A percentile compares a stretch with the other conserved stretches of the same genome.
Evolutionary conservation across 1,139 yeast genomes (phyloP).

Genomic region (Pneumocystis canis): DNA sequence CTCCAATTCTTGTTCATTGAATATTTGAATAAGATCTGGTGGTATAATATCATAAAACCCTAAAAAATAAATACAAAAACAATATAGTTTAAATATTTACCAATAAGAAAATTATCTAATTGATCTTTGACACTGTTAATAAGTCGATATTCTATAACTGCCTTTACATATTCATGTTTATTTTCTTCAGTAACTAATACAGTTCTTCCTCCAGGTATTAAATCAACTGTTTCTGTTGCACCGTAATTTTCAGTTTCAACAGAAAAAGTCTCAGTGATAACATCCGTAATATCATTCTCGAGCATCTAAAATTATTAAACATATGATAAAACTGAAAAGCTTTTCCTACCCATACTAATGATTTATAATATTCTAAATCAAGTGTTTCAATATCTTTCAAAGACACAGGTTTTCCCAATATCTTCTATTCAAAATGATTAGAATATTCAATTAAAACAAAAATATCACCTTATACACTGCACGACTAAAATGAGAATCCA

Average conservation of each 20-base stretch:
- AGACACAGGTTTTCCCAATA: slow-evolving; percentile 67
- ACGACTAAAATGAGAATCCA: slow-evolving; percentile 91
- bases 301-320: slow-evolving; percentile 35
- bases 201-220: slow-evolving; percentile 68
- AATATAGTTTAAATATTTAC: slow-evolving; percentile 14
- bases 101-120: slow-evolving; percentile 62
- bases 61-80: slow-evolving; percentile 1
- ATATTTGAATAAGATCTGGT: slow-evolving; percentile 69
- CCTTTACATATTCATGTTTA: slow-evolving; percentile 74
- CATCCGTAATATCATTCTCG: slow-evolving; percentile 88
- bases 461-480: slow-evolving; percentile 59
- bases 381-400: slow-evolving; percentile 89
- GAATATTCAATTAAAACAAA: not conserved
- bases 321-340: not conserved
- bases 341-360: slow-evolving; percentile 51
- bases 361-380: slow-evolving; percentile 83
- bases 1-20: slow-evolving; percentile 92
- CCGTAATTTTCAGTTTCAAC: slow-evolving; percentile 93
- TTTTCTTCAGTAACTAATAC: slow-evolving; percentile 82
- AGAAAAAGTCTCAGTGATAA: slow-evolving; percentile 89
- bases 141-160: slow-evolving; percentile 74
- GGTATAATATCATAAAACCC: slow-evolving; percentile 91
- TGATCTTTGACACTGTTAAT: slow-evolving; percentile 77
- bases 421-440: slow-evolving; percentile 24
- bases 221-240: slow-evolving; percentile 63